Base-by-base conservation (phyloP, 2,329 filamentous ascomycete genomes). In the Cladosporium sp. region DNA sequence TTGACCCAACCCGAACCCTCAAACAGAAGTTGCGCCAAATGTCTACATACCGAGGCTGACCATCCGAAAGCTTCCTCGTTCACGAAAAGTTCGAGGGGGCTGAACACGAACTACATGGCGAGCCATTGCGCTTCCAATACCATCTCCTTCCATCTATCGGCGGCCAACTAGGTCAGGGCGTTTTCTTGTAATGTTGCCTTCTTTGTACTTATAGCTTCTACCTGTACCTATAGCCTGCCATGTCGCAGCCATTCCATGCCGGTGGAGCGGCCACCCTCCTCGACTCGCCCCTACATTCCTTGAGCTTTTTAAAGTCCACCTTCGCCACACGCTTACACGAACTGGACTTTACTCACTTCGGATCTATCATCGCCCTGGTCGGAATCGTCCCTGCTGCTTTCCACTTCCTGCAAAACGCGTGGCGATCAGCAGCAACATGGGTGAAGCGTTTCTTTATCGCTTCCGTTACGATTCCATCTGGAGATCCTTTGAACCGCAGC, bases 281-380 rank as follows among this genome's bases (percentile, higher is more conserved):
- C 36, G 57, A 56, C 49, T 51, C 62, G 54, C 58, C 64, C 53
- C 46, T 43, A 58, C 63, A 59, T 46, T 63, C 61, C 16, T 63
- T 70, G n/a, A 67, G 63, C 23, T 60, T 68, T 32, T 23, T 72
- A n/a, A 65, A 64, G 64, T 46, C 65, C 18, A 64, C 63, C 25
- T 21, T 70, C 43, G 60, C 67, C 32, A 59, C 58, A 28, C 66
- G 64, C 26, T 53, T 71, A 46, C 65, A 65, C 30, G 65, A 67
- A 21, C 64, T 71, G 43, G 69, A 71, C 59, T 69, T 71, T 30
- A 71, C 68, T 30, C 69, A 72, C 36, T 67, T 71, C 49, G 70
- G 70, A 6, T 71, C 70, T 11, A 56, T 72, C n/a, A 30, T 72
- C 28, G 70, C 70, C 25, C 46, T 72, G 5, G 65, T 65, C 21